A percentile compares a stretch with the other conserved stretches of the same genome.
These are phyloP conservation scores for Fusarium sp. DNA, from an alignment of 2,329 filamentous ascomycete species.

Conservation along the genomic window DNA sequence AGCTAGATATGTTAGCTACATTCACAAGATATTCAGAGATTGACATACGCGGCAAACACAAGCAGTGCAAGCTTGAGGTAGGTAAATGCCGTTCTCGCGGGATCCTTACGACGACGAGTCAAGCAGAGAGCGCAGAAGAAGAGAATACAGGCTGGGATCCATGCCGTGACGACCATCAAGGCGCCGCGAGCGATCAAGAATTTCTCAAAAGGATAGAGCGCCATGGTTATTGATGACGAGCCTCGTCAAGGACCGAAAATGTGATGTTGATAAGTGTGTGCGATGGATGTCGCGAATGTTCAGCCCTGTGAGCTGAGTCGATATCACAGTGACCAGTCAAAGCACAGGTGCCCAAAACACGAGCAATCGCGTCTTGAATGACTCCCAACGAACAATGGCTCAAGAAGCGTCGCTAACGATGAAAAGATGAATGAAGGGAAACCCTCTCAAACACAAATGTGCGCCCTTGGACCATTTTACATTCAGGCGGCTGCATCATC, in stretches of 20 bases:
- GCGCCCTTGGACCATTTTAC: slow-evolving; percentile 12
- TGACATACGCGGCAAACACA: slow-evolving; percentile 40
- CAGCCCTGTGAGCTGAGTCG: background rate
- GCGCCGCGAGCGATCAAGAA: slow-evolving; percentile 20
- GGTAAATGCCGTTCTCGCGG: slow-evolving; percentile 37
- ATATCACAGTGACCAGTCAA: background rate
- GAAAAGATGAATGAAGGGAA: background rate
- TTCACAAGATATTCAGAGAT: background rate
- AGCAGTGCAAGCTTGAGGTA: slow-evolving; percentile 41
- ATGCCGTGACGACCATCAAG: slow-evolving; percentile 24
- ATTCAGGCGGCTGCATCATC: background rate
- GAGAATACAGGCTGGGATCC: slow-evolving; percentile 31
- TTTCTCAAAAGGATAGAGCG: slow-evolving; percentile 1
- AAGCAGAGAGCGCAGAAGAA: slow-evolving; percentile 38
- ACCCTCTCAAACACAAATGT: background rate
- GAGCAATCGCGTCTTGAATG: background rate
- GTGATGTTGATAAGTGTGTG: background rate
- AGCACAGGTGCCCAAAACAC: background rate
- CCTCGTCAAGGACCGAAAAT: background rate
- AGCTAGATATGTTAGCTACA: slow-evolving; percentile 22
- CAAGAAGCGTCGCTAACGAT: background rate
- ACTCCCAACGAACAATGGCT: background rate
- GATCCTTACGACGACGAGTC: slow-evolving; percentile 36
- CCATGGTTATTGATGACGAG: background rate
- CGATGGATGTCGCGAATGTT: background rate